These are phyloP conservation scores for Ichthyophonus hoferi DNA, from an alignment of 208 protist genomes.

Conservation along the genomic window DNA sequence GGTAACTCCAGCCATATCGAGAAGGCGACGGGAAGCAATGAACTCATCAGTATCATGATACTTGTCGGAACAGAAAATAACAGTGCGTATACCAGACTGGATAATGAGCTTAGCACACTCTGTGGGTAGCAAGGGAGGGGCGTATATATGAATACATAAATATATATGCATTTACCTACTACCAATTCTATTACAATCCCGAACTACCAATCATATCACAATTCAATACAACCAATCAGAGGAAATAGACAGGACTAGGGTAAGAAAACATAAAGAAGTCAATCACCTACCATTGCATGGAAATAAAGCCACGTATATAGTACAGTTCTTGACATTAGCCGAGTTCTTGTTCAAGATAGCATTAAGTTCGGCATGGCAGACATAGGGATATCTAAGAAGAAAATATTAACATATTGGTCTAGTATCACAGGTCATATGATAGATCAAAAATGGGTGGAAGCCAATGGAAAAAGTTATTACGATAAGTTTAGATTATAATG, in stretches of 20 bases:
- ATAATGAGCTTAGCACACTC: conserved; percentile 63
- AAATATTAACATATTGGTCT: no score
- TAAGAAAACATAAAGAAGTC: neutral
- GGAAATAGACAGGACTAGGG: no score
- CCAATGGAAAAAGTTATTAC: no score
- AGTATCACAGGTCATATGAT: no score
- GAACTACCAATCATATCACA: no score
- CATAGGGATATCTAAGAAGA: conserved; percentile 23
- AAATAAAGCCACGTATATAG: conserved; percentile 53
- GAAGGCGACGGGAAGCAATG: conserved; percentile 41
- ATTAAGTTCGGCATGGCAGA: conserved; percentile 44
- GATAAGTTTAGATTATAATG: no score
- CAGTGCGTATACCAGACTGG: conserved; percentile 49
- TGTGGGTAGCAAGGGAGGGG: no score
- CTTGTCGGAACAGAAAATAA: conserved; percentile 47
- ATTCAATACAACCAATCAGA: no score
- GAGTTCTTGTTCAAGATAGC: conserved; percentile 61
- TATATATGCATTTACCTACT: no score
- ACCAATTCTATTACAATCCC: no score
- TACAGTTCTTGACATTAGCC: conserved; percentile 36
- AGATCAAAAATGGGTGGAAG: no score
- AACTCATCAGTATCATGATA: conserved; percentile 40
- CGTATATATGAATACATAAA: no score
- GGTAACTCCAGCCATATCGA: conserved; percentile 39
- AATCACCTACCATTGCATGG: conserved; percentile 52